Evolutionary conservation across 345 rosid genomes (phyloP).

Genomic region (Boechera divaricarpa): DNA sequence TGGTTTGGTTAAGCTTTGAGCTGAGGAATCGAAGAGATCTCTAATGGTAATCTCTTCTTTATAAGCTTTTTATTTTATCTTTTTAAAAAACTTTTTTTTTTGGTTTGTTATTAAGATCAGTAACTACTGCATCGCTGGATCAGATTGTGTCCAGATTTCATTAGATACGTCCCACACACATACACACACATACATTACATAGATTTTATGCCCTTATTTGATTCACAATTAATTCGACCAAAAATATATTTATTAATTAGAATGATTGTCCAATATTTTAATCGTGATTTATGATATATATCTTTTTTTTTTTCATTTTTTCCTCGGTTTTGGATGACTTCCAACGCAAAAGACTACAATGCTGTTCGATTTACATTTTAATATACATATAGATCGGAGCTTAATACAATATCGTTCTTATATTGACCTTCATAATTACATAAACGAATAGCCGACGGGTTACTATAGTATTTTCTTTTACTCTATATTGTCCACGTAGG

Average conservation of each 20-base stretch:
- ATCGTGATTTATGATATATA: no score
- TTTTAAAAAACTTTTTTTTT: background rate
- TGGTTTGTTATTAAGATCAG: constrained; percentile 47
- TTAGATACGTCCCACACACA: constrained; percentile 48
- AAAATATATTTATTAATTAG: constrained; percentile 23
- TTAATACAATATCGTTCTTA: constrained; percentile 26
- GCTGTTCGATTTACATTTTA: constrained; percentile 7
- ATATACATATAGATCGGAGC: constrained; percentile 3
- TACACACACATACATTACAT: constrained; percentile 49
- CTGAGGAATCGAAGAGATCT: constrained; percentile 60
- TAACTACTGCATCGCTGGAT: constrained; percentile 94
- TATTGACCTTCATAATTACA: constrained; percentile 13
- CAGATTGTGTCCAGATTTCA: constrained; percentile 83
- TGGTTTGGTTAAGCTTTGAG: constrained; percentile 34
- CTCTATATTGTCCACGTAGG: background rate
- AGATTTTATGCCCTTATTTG: constrained; percentile 65
- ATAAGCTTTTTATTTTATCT: constrained; percentile 35
- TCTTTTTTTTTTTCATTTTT: background rate
- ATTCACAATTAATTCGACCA: background rate
- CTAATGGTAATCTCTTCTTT: constrained; percentile 39
- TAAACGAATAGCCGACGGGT: background rate
- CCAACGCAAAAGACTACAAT: constrained; percentile 31
- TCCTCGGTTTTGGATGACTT: constrained; percentile 31
- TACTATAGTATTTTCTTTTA: constrained; percentile 9
- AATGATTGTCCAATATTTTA: constrained; percentile 35